Conservation (phyloP, 805 yeast genomes). For the Candida cerambycidarum region DNA sequence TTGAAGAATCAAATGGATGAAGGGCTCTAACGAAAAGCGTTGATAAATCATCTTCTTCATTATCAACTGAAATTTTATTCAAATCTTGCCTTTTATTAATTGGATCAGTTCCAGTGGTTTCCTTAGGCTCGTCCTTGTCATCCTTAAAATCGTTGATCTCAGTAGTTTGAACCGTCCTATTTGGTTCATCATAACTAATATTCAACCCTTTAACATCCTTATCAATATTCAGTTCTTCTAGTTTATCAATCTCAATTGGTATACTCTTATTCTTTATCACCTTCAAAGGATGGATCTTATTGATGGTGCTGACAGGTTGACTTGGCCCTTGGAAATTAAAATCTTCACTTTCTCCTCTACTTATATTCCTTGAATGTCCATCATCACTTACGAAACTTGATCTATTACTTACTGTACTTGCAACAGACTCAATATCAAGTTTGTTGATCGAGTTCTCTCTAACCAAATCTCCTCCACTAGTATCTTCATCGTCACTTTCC, state of each 20-base stretch:
- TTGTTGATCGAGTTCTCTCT: conserved; percentile 11
- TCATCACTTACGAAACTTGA: conserved; percentile 23
- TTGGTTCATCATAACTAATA: conserved; percentile 2
- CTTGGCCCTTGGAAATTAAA: conserved; percentile 6
- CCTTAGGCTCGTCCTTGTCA: too few species aligned
- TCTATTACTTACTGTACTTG: conserved; percentile 26
- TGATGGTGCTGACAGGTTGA: conserved; percentile 15
- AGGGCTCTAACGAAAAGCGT: conserved; percentile 56
- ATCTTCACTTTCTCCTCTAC: neutral
- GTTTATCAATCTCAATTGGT: conserved; percentile 8
- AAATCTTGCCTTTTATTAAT: conserved; percentile 11
- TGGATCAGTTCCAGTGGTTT: neutral
- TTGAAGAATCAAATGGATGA: conserved; percentile 56
- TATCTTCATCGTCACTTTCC: conserved; percentile 14
- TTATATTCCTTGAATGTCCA: conserved; percentile 1
- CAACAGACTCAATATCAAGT: conserved; percentile 18
- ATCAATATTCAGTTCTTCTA: neutral
- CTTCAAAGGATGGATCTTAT: conserved; percentile 20
- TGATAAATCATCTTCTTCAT: conserved; percentile 47
- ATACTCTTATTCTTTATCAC: conserved; percentile 15
- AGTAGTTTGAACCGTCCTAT: neutral
- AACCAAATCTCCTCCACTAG: conserved; percentile 6
- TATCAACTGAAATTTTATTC: conserved; percentile 6
- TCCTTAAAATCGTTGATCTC: neutral
- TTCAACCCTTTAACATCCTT: conserved; percentile 4